Base-by-base conservation (phyloP, 305 asterid species). In the Ruellia speciosa region DNA sequence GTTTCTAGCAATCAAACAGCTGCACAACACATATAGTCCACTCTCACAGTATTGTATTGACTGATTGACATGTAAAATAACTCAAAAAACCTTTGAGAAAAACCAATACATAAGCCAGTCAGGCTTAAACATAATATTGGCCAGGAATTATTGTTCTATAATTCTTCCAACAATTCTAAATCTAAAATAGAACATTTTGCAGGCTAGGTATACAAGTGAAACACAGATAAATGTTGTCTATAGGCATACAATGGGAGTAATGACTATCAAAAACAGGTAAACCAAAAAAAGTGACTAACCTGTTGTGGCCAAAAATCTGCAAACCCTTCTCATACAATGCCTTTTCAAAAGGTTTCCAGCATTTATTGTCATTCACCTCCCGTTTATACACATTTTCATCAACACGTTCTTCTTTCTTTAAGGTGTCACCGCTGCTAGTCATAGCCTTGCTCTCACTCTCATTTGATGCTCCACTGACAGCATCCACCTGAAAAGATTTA, bases 1-100 rank as follows among this genome's bases (percentile, higher is more conserved):
- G 75, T 93, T 93, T 62, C 96, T 84, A 41, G 97, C 92, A 45
- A 93, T 93, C 79, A 88, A 72, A 74, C 99, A 93, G 79, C 99
- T 93, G 96, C 72, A 78, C 59, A 63, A 62, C 60, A 72, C 52
- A 70, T 52, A 74, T n/a, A 66, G 59, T 39, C 47, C 64, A 58
- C 54, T 60, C 63, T 76, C 68, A 66, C 69, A 56, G 48, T 43
- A 66, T 50, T 56, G 75, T 51, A 49, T 56, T 64, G 33, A 66
- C n/a, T n/a, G n/a, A n/a, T n/a, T n/a, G n/a, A n/a, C 52, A 14
- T 16, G 14, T n/a, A 15, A 14, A 13, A 47, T 15, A 14, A 47
- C 18, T 16, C 20, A 15, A 16, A 3, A 14, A 47, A 16, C 9
- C 16, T 7, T n/a, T 3, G 3, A 4, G 49, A 4, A 43, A 43